Evolutionary conservation across 2,329 filamentous ascomycete genomes (phyloP), one percentile per base, ranked within the genome.

Genomic region (Sporothrix phasma): DNA sequence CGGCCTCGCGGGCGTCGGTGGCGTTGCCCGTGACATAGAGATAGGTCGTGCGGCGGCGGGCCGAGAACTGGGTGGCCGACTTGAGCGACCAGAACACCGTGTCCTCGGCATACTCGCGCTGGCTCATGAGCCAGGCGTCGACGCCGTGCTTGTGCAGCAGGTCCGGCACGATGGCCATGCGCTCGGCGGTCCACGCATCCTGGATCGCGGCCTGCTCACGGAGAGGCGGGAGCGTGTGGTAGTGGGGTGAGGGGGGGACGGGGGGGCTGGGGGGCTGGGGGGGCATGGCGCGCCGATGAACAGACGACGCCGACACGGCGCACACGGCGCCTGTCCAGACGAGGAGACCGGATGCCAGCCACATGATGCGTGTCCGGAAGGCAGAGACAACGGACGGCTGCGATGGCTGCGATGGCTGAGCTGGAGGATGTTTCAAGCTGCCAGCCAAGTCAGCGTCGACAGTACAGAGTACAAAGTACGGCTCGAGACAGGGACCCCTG

Each of bases 81-180:
- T 80, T 81, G 39, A 81, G 74, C 3, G 79, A 77, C 78, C 79
- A 81, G 70, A 81, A 81, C 26, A 78, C 75, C 0, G 79, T 80
- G 64, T 81, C 79, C 68, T 81, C 79, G 65, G 77, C 78, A 68
- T 81, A 80, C 67, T 81, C 79, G 59, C 76, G 76, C 70, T 81
- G 78, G 72, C 77, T 79, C 67, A 80, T 78, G 78, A 81, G 74
- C 79, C 79, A 81, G 19, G 78, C 79, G 66, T 79, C 79, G 37
- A 80, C 73, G 60, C 72, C 75, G 63, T 80, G 76, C 66, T 79
- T 80, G 24, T 73, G 71, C 19, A 81, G 70, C 17, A 81, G 71
- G 0, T 68, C 71, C 3, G 79, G 78, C 37, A 81, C 76, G 5
- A 75, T 69, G 2, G 70, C 71, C 24, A 73, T 74, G 54, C 79